These are phyloP conservation scores for Hansenula lynferdii DNA, from an alignment of 1,139 yeast species.

Conservation along the genomic window DNA sequence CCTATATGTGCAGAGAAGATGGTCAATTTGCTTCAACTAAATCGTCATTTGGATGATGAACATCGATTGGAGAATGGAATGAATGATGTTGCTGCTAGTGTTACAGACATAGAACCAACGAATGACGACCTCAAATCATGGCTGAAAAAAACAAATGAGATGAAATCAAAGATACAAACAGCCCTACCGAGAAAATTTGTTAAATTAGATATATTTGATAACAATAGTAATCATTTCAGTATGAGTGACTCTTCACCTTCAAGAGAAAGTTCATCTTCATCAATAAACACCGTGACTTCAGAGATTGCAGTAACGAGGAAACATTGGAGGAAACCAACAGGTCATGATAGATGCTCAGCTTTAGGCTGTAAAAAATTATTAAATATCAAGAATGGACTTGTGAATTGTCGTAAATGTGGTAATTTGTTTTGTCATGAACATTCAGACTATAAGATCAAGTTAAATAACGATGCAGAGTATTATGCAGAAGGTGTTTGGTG, in stretches of 20 bases:
- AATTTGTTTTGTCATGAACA: constrained; percentile 63
- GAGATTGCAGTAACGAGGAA: constrained; percentile 37
- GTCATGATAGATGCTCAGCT: constrained; percentile 32
- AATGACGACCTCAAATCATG: constrained; percentile 36
- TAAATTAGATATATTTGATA: constrained; percentile 30
- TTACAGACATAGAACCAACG: constrained; percentile 1
- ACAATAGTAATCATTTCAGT: constrained; percentile 8
- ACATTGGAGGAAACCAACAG: constrained; percentile 61
- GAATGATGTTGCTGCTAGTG: background rate
- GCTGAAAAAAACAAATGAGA: constrained; percentile 30
- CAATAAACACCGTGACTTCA: constrained; percentile 10
- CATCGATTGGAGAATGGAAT: no score
- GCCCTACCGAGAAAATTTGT: constrained; percentile 25
- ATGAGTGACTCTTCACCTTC: constrained; percentile 13
- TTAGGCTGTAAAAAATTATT: constrained; percentile 35
- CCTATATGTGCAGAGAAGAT: constrained; percentile 69
- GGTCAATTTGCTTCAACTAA: constrained; percentile 53
- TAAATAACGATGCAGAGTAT: constrained; percentile 39
- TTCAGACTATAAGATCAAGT: constrained; percentile 40
- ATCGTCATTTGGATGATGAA: constrained; percentile 69
- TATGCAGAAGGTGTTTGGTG: constrained; percentile 61
- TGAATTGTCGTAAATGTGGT: constrained; percentile 73
- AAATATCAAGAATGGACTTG: constrained; percentile 45
- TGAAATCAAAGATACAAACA: constrained; percentile 22
- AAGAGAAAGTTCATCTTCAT: constrained; percentile 13